Evolutionary conservation across 2,329 filamentous ascomycete genomes (phyloP).

Genomic region (Chaetomiaceae sp.): DNA sequence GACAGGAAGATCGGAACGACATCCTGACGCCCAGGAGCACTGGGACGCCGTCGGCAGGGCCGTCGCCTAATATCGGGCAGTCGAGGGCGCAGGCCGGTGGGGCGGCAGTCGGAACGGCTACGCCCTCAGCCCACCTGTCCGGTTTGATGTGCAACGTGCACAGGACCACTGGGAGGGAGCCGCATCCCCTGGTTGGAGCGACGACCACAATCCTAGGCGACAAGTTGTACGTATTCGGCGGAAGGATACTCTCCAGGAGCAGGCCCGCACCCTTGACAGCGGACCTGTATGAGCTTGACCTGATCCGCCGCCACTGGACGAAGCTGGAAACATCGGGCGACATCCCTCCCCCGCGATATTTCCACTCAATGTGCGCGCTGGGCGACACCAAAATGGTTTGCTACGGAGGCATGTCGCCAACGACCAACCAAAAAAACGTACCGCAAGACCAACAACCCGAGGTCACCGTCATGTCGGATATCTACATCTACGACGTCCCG

Average conservation of each 20-base stretch:
- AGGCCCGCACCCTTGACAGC: conserved; percentile 77
- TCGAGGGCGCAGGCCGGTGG: conserved; percentile 36
- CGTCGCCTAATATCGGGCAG: conserved; percentile 50
- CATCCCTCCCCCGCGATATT: conserved; percentile 86
- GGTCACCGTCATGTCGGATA: conserved; percentile 95
- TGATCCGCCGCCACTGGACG: conserved; percentile 88
- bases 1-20: conserved; percentile 44
- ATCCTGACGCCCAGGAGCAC: conserved; percentile 49
- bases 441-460: conserved; percentile 70
- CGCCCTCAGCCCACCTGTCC: conserved; percentile 56
- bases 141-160: conserved; percentile 69
- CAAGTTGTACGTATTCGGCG: conserved; percentile 95
- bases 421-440: conserved; percentile 46
- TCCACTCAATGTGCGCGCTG: conserved; percentile 90
- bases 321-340: conserved; percentile 82
- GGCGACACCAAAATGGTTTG: conserved; percentile 96
- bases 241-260: conserved; percentile 77
- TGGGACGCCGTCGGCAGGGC: conserved; percentile 52
- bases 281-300: conserved; percentile 88
- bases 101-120: conserved; percentile 40
- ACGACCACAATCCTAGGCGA: conserved; percentile 94
- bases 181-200: conserved; percentile 85
- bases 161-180: conserved; percentile 85
- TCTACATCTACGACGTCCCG: conserved; percentile 87
- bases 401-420: conserved; percentile 96